Evolutionary conservation across 345 rosid species (phyloP), one percentile per base, ranked within the genome.

Genomic region (Acer campestre): DNA sequence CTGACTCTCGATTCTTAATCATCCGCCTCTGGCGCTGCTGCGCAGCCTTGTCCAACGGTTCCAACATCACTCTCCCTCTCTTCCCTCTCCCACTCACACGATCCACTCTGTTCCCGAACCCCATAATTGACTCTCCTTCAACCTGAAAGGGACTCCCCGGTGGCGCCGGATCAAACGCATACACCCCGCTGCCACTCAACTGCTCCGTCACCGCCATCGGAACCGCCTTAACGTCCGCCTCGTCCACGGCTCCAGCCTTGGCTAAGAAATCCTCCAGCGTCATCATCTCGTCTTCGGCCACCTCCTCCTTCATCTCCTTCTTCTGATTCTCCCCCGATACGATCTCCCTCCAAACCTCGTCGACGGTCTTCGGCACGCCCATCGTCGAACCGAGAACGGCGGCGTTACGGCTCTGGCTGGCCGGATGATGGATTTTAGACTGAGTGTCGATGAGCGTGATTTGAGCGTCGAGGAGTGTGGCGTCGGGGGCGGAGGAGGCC

Each of bases 1-100:
- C 99, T 6, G 98, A 94, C 80, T 96, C 99, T 69, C 99, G 84
- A 69, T 96, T 96, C 95, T 96, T 96, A 44, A 96, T 96, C 99
- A 94, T 96, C 89, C 99, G 89, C 84, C 86, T 87, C 79, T 96
- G 99, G 77, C 99, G 89, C 80, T 96, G 98, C 80, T 91, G 94
- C 7, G 94, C 92, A 0, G 90, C 97, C 85, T 88, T 94, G 74
- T 96, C 99, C 84, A 92, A 55, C 1, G 92, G 92, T 79, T 94
- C 97, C 87, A 91, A 78, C 77, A 86, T 76, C 35, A 84, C 73
- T 85, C 88, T 85, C 82, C 89, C 90, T 82, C 98, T 92, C 89
- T 90, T 92, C 82, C 91, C 93, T 75, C 90, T 85, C n/a, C 89
- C 77, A 58, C 65, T 27, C 10, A 59, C 89, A 12, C 49, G 68